Evolutionary conservation across 1,284 basidiomycete species (phyloP).

Genomic region (Puccinia novopanici): DNA sequence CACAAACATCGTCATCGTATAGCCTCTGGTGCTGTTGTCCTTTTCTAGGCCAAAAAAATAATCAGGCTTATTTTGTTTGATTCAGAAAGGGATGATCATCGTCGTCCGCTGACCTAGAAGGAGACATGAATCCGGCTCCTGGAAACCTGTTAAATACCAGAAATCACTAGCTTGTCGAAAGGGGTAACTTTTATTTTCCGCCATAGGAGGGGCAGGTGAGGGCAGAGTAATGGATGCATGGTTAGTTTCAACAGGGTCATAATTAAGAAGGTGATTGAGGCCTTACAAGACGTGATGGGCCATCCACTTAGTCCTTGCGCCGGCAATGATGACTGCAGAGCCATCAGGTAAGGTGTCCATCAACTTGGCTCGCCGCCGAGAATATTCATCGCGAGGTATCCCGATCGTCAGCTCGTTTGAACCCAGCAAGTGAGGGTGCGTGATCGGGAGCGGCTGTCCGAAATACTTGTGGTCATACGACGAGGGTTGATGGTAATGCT

Average conservation of each 20-base stretch:
- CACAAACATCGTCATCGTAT: conserved; percentile 86
- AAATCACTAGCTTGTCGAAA: conserved; percentile 43
- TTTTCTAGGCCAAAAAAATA: conserved; percentile 63
- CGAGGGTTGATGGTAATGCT: neutral
- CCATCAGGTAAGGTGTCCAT: conserved; percentile 16
- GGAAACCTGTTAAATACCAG: conserved; percentile 43
- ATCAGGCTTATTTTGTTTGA: neutral
- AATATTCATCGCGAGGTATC: conserved; percentile 13
- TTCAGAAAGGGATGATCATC: neutral
- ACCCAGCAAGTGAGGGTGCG: conserved; percentile 37
- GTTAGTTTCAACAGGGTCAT: neutral
- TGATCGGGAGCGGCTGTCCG: conserved; percentile 34
- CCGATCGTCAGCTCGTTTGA: conserved; percentile 13
- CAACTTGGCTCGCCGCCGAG: conserved; percentile 24
- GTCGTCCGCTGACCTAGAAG: conserved; percentile 25
- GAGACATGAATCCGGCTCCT: conserved; percentile 44
- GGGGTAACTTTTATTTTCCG: conserved; percentile 15
- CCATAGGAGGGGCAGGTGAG: neutral
- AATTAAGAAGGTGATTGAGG: neutral
- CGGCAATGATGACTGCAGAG: conserved; percentile 26
- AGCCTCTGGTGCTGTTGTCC: conserved; percentile 70
- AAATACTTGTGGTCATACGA: conserved; percentile 14
- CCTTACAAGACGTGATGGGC: conserved; percentile 49
- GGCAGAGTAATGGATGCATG: neutral
- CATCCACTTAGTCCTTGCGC: conserved; percentile 33